Conservation (phyloP, 768 basidiomycete species). For the Hypholoma fasciculare region DNA sequence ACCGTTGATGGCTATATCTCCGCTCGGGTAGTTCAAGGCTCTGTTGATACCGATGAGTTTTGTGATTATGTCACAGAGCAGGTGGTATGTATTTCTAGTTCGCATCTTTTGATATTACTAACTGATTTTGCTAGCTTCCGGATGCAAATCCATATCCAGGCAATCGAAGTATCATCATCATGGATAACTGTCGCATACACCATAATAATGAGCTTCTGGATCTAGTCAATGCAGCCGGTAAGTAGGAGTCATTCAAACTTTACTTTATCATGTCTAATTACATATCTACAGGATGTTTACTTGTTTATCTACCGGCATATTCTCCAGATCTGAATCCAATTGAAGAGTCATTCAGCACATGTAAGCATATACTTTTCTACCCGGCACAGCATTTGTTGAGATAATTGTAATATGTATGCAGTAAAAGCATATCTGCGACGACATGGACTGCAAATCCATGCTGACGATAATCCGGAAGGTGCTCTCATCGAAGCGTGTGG, state of each 20-base stretch:
- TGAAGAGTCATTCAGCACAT: slow-evolving; percentile 28
- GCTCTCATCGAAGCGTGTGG: slow-evolving; percentile 13
- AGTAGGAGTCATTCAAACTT: too few species aligned
- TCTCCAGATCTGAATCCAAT: slow-evolving; percentile 37
- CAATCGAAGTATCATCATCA: background rate
- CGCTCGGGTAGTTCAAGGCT: slow-evolving; percentile 21
- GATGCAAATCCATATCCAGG: background rate
- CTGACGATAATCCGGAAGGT: slow-evolving; percentile 8
- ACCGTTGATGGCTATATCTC: slow-evolving; percentile 29
- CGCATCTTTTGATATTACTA: too few species aligned
- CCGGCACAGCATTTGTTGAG: too few species aligned
- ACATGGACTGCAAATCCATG: slow-evolving; percentile 5
- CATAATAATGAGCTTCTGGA: background rate
- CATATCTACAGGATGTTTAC: slow-evolving; percentile 15
- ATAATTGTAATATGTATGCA: too few species aligned
- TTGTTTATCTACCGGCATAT: slow-evolving; percentile 30
- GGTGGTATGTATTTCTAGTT: slow-evolving; percentile 15
- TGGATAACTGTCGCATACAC: background rate
- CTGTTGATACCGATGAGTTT: slow-evolving; percentile 23
- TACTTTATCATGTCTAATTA: too few species aligned
- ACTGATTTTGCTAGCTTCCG: background rate
- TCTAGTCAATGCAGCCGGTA: too few species aligned
- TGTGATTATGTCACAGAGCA: slow-evolving; percentile 28
- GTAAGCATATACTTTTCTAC: background rate
- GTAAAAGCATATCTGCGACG: slow-evolving; percentile 12